These are phyloP conservation scores for Glycine soja DNA, from an alignment of 306 rosid species.

Conservation along the genomic window DNA sequence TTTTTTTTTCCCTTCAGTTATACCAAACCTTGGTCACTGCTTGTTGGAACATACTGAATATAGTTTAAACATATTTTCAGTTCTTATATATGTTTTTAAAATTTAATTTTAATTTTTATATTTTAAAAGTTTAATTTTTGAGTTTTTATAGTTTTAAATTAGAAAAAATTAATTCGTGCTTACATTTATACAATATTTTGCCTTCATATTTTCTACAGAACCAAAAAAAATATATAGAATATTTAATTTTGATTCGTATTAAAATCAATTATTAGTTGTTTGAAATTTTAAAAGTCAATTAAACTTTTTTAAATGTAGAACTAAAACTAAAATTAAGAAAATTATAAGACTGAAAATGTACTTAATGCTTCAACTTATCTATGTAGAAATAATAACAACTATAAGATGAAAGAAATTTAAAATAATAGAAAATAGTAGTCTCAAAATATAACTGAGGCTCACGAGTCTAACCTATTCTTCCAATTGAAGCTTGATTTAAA, in stretches of 20 bases:
- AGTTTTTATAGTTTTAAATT: background rate
- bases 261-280: background rate
- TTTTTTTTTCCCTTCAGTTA: background rate
- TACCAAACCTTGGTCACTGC: background rate
- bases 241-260: background rate
- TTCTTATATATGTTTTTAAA: background rate
- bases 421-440: no score
- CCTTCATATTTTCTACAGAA: no score
- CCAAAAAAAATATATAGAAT: no score
- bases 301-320: background rate
- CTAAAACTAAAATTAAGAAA: background rate
- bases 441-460: no score
- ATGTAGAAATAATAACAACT: no score
- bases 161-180: background rate
- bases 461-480: no score
- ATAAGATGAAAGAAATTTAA: no score
- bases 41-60: slow-evolving; percentile 3
- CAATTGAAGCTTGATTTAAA: no score
- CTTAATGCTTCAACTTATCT: no score
- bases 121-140: background rate
- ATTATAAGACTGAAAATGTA: background rate
- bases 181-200: background rate
- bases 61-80: background rate
- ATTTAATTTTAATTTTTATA: background rate
- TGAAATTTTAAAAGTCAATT: background rate